Base-by-base conservation (phyloP, 2,329 filamentous ascomycete species). In the Aureobasidium sp. region DNA sequence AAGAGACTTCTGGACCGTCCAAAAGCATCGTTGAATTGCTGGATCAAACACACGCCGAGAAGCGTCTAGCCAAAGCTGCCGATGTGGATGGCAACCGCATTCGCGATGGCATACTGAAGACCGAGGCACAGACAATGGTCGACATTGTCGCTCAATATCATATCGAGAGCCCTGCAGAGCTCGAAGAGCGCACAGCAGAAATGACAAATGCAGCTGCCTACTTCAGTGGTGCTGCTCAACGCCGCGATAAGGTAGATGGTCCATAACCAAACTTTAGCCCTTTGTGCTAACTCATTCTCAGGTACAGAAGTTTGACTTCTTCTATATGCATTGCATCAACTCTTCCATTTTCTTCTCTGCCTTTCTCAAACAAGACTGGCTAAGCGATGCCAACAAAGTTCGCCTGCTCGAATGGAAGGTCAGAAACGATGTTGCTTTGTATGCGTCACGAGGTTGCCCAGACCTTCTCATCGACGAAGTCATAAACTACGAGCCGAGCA, bases 381-480 rank as follows among this genome's bases (percentile, higher is more conserved):
- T 91, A 47, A 78, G 84, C 0, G 70, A 75, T 0, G 77, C 79
- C 8, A 77, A 78, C 52, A 93, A 92, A 70, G 77, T 80, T 14
- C 84, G 89, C 6, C 76, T 96, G 0, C 78, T 96, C 8, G 88
- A 94, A 73, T 92, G 86, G 84, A 96, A 95, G 74, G 88, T 87
- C 55, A 84, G 91, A 45, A 75, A 86, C 67, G 89, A 94, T 70
- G 76, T 96, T 6, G 70, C 86, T 6, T 79, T 91, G 74, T 96
- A 95, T 71, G 83, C 87, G 0, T 88, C 87, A 1, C 81, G 88
- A 11, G 82, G 82, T 3, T 82, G 80, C 1, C 87, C 90, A 0
- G 73, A 81, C 0, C 80, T 92, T 0, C 75, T 81, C 0, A 62
- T 84, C 0, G 79, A 85, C 3, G 81, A 85, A 52, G 82, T 96